A percentile compares a stretch with the other conserved stretches of the same genome.
Evolutionary conservation across 345 rosid genomes (phyloP).

Genomic region (Camelina neglecta): DNA sequence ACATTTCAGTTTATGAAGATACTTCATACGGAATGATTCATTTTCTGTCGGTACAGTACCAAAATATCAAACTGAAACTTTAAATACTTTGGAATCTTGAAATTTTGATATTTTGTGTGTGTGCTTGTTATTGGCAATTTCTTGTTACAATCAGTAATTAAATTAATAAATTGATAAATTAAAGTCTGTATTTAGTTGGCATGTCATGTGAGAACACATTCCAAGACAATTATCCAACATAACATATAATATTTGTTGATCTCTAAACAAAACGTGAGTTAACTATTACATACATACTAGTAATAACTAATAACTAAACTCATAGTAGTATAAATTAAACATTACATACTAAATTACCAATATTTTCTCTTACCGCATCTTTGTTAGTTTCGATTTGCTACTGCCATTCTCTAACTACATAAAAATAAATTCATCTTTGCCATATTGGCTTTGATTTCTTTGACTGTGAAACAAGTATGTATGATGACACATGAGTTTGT

Average conservation of each 20-base stretch:
- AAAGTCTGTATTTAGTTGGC: constrained; percentile 41
- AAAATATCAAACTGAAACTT: constrained; percentile 4
- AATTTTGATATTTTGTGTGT: neutral
- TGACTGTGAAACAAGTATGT: constrained; percentile 43
- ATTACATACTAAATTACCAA: neutral
- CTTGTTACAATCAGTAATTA: constrained; percentile 27
- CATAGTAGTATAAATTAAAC: neutral
- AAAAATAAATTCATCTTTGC: neutral
- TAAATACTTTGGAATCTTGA: constrained; percentile 3
- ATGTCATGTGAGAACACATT: constrained; percentile 36
- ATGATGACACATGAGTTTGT: constrained; percentile 30
- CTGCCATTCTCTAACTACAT: neutral
- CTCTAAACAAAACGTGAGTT: constrained; percentile 7
- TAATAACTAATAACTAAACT: neutral
- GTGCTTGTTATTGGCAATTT: constrained; percentile 12
- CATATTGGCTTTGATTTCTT: constrained; percentile 32
- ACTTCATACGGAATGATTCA: constrained; percentile 22
- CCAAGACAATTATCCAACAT: constrained; percentile 34
- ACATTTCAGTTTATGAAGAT: constrained; percentile 30
- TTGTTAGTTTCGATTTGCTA: neutral
- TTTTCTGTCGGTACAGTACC: constrained; percentile 37
- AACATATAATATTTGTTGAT: neutral
- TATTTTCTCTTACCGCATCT: neutral
- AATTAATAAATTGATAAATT: constrained; percentile 34
- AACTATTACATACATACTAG: neutral